These are phyloP conservation scores for Aureobasidium zeae DNA, from an alignment of 2,329 filamentous ascomycete genomes.

Conservation along the genomic window DNA sequence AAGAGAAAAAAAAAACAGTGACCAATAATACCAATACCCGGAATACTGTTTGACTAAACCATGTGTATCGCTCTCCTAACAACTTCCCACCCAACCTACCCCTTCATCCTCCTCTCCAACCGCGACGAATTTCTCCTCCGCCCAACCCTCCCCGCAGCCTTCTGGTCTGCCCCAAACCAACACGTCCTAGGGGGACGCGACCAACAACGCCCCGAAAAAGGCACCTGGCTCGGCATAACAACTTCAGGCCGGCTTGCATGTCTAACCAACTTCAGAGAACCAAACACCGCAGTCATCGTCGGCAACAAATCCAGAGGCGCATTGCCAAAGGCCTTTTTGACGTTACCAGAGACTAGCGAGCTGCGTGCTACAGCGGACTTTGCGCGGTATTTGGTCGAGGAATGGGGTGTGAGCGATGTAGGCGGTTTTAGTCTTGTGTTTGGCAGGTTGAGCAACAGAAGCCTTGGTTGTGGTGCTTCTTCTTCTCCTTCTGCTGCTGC, in stretches of 20 bases:
- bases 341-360: slow-evolving; percentile 31
- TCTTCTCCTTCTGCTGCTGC: too few relatives aligned
- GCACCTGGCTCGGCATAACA: slow-evolving; percentile 57
- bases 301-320: slow-evolving; percentile 46
- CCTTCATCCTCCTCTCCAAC: slow-evolving; percentile 43
- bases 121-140: slow-evolving; percentile 52
- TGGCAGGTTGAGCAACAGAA: slow-evolving; percentile 35
- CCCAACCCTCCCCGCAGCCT: slow-evolving; percentile 49
- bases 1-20: too few relatives aligned
- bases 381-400: slow-evolving; percentile 45
- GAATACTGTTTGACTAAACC: not conserved
- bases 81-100: slow-evolving; percentile 41
- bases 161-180: slow-evolving; percentile 48
- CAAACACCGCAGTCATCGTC: slow-evolving; percentile 32
- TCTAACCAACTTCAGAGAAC: slow-evolving; percentile 57
- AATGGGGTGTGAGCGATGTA: slow-evolving; percentile 46
- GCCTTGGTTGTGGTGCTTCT: too few relatives aligned
- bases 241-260: slow-evolving; percentile 52
- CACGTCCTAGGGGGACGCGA: slow-evolving; percentile 54
- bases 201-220: slow-evolving; percentile 49
- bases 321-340: slow-evolving; percentile 53
- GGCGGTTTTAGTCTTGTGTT: slow-evolving; percentile 56
- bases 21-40: too few relatives aligned
- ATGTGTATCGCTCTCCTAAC: slow-evolving; percentile 45
- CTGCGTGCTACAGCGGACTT: slow-evolving; percentile 44